Base-by-base conservation (phyloP, 2,329 filamentous ascomycete genomes). In the Apiospora hydei region DNA sequence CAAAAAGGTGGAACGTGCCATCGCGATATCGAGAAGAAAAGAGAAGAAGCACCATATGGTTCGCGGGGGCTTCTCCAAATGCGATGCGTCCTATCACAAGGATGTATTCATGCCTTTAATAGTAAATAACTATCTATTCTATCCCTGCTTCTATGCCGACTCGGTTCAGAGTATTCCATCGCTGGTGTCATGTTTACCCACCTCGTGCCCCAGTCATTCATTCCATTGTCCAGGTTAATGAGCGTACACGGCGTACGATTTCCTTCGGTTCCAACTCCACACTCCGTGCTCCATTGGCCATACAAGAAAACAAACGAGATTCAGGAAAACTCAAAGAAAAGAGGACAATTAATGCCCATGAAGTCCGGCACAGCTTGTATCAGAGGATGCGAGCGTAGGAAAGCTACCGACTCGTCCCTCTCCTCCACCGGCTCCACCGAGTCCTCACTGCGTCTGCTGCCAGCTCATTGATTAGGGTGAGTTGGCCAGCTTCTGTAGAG, bases 401-500 rank as follows among this genome's bases (percentile, higher is more conserved):
- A n/a, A n/a, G 18, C 30, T 21, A 41, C 24, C 21, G 49, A 13
- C 49, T 26, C 11, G 4, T 26, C 49, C 49, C 3, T 3, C 49
- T 4, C n/a, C n/a, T 24, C 18, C 6, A 21, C 38, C 38, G 44
- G 46, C 26, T 26, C n/a, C 57, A 69, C 67, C 18, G 64, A 51
- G 21, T 3, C 38, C 13, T 26, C n/a, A 24, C 70, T 14, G 34
- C 43, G 24, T 67, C 5, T 67, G 16, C 21, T 66, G 57, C 47
- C 26, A 61, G 47, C 21, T 38, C 10, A 38, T 18, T 41, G 10
- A 77, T 80, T 83, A 83, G 72, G 81, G 79, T 76, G 80, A 74
- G 72, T 81, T 76, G 14, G 84, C 86, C 69, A 89, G 81, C 74
- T 85, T 87, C 76, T 88, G 87, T 68, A 89, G 79, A 67, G 86